Base-by-base conservation (phyloP, 2,329 filamentous ascomycete genomes). In the Colletotrichum gloeosporioides region DNA sequence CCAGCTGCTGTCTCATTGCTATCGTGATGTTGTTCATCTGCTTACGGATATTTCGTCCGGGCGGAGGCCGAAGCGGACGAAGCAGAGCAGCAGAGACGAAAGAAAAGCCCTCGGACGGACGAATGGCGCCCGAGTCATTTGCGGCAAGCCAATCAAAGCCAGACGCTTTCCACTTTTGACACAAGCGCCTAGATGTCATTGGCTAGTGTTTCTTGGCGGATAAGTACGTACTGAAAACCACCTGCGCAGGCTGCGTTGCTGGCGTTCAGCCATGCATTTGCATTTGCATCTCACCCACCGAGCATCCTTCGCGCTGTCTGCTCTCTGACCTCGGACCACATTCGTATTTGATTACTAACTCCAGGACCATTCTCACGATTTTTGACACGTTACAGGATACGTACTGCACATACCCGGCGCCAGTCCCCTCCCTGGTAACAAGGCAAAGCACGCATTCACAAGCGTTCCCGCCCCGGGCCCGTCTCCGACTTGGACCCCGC, bases 11-110 rank as follows among this genome's bases (percentile, higher is more conserved):
- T 25, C 27, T 59, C 55, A 29, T 29, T 29, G 55, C 55, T 29
- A 59, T 29, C 55, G 55, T 18, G 55, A 27, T 59, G 13, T 29
- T 63, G 6, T 32, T 32, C 18, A n/a, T 29, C 36, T 75, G 73
- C 49, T 75, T 75, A 75, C 69, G 39, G 36, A 75, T 67, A 32
- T 15, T 55, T 63, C 49, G 72, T 69, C 71, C 73, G 71, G 27
- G 61, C 74, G 74, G 74, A 74, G 71, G 44, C 74, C 74, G 74
- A 76, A 18, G 8, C 74, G 74, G 74, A 76, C 71, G 64, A 75
- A 65, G 16, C 1, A 27, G 8, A 32, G 0, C 27, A 16, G 10
- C 4, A 8, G 13, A 8, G 3, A 3, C 22, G 3, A n/a, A 27
- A 22, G 36, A 73, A 57, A 67, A 29, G 55, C 57, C 10, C 13